Conservation (phyloP, 305 asterid genomes). For the Rubia peregrina region DNA sequence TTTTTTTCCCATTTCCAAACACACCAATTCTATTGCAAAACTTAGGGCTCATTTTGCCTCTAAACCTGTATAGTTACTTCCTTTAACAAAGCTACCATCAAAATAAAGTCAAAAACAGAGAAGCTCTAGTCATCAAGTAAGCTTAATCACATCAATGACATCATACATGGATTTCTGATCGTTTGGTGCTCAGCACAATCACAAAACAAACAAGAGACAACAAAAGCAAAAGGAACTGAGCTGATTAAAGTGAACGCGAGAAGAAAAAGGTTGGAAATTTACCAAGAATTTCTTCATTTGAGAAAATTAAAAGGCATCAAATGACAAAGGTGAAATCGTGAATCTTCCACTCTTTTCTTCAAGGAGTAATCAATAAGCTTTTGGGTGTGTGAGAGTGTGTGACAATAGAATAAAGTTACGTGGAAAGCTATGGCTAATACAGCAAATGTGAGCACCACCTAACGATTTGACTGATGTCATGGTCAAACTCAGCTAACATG, state of each 20-base stretch:
- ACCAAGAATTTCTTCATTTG: not conserved
- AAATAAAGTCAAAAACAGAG: not conserved
- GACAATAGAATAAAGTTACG: not conserved
- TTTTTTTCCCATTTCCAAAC: not conserved
- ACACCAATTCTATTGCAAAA: too few relatives aligned
- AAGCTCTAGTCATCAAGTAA: not conserved
- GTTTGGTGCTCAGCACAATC: not conserved
- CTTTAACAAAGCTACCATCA: not conserved
- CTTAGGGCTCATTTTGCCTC: too few relatives aligned
- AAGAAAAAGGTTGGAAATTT: not conserved
- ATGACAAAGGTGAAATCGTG: not conserved
- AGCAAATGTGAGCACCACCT: not conserved
- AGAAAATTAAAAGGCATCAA: not conserved
- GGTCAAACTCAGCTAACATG: not conserved
- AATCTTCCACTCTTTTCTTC: not conserved
- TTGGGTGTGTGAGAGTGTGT: not conserved
- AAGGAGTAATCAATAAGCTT: not conserved
- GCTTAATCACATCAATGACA: too few relatives aligned
- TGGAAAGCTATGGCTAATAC: constrained; percentile 5
- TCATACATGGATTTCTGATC: not conserved
- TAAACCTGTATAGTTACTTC: not conserved
- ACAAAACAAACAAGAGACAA: not conserved
- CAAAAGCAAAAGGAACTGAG: not conserved
- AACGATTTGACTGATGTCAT: constrained; percentile 8
- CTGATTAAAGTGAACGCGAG: not conserved